Percentiles rank a stretch among this genome's conserved stretches.
phyloP scores from a whole-genome alignment of 208 protist species.

The Leishmania gerbilli region DNA sequence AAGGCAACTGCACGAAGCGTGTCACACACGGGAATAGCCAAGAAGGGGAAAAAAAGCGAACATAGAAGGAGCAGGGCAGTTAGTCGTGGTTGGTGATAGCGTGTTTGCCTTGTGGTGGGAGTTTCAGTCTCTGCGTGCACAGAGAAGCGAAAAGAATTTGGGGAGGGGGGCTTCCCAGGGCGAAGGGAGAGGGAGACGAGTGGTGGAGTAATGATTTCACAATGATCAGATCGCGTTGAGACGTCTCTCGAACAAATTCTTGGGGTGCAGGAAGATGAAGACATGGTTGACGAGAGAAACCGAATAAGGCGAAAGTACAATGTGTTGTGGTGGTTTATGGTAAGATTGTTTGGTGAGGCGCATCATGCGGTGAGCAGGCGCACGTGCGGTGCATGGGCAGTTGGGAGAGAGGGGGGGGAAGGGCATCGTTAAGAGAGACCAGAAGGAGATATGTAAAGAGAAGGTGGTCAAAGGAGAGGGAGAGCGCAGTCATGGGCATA shows the following conservation, averaged over 20 bases:
- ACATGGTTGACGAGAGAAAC: neutral
- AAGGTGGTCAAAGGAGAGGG: neutral
- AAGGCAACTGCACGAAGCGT: neutral
- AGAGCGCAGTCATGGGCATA: neutral
- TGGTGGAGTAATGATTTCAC: conserved; percentile 1
- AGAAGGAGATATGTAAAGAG: neutral
- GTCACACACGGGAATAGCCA: neutral
- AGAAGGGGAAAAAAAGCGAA: neutral
- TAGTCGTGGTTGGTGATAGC: neutral
- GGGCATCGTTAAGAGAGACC: neutral
- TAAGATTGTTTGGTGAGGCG: neutral
- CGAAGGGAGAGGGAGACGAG: conserved; percentile 4
- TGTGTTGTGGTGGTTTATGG: neutral
- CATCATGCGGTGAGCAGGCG: neutral
- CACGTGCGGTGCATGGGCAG: neutral
- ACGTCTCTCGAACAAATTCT: neutral
- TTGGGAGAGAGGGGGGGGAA: neutral
- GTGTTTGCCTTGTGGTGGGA: neutral
- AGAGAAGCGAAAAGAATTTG: neutral
- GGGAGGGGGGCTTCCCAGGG: neutral
- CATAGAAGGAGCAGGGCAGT: neutral
- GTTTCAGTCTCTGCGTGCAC: neutral
- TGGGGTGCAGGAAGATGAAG: neutral
- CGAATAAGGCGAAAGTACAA: neutral
- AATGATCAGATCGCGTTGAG: neutral